Base-by-base conservation (phyloP, 768 basidiomycete species). In the Trametes cingulata region DNA sequence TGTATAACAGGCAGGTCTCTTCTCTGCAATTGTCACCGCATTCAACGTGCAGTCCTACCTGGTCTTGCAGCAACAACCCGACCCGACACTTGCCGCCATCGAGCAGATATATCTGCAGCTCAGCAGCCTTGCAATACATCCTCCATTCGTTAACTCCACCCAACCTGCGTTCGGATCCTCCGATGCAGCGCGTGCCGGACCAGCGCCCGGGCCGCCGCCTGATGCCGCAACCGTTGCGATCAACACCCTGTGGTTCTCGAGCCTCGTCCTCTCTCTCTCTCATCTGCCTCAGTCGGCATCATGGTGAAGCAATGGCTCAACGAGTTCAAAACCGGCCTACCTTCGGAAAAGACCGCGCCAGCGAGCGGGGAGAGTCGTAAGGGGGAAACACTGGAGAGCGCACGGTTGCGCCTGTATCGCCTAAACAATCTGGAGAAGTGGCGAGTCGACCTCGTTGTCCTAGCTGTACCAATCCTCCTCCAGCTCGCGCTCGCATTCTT, bases 281-380 rank as follows among this genome's bases (percentile, higher is more conserved):
- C 65, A 15, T 59, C 68, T 0, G 66, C 72, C 0, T 64, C 65
- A 24, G 52, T 69, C 19, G 65, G 67, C 50, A 69, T 73, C 60
- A 48, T 69, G 24, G 67, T 66, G 20, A 67, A 69, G 52, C 69
- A 72, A 52, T 73, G 72, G 71, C 64, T 72, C 2, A 63, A 60
- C 39, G 35, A 40, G 8, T 55, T 22, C 51, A 20, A 29, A 6
- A 19, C 20, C 41, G 54, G 51, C 19, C 39, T 56, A 24, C 27
- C 55, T 17, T 33, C 29, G 6, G 29, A 17, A 10, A 33, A 33
- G n/a, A n/a, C n/a, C n/a, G n/a, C n/a, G n/a, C n/a, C n/a, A n/a
- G 51, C 35, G 10, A 41, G 9, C n/a, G 9, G 42, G 42, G 2
- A 43, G 33, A 36, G 17, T 20, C 7, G n/a, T n/a, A n/a, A n/a